These are phyloP conservation scores for Uronychia setigera DNA, from an alignment of 73 alveolate species.

Conservation along the genomic window DNA sequence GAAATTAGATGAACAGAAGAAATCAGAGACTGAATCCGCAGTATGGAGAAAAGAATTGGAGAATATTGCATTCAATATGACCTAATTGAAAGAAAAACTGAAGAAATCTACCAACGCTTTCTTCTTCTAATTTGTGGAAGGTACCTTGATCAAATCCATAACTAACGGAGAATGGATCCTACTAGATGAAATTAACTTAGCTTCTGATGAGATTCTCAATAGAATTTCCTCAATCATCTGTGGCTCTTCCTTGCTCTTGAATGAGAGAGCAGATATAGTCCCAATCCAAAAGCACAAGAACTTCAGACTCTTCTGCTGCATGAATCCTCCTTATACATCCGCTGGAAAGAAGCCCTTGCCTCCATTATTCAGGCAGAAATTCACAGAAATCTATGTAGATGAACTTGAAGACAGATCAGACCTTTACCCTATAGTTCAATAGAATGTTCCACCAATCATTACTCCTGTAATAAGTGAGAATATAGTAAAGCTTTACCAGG, in stretches of 20 bases:
- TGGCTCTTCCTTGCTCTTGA: constrained; percentile 83
- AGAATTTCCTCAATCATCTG: constrained; percentile 87
- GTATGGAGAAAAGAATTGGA: too few relatives aligned
- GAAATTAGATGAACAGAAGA: constrained; percentile 64
- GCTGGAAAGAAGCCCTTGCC: constrained; percentile 95
- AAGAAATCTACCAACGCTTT: constrained; percentile 55
- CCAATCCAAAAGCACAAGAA: constrained; percentile 86
- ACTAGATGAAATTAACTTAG: constrained; percentile 97
- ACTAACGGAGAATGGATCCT: constrained; percentile 97
- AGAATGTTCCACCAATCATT: background rate
- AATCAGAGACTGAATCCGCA: constrained; percentile 57
- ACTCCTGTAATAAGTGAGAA: background rate
- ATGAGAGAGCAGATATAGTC: constrained; percentile 92
- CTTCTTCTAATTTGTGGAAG: constrained; percentile 92
- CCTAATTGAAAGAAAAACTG: constrained; percentile 47
- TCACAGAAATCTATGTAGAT: constrained; percentile 94
- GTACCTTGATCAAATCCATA: constrained; percentile 91
- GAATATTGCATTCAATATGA: background rate
- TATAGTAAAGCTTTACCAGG: background rate
- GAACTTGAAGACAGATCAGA: constrained; percentile 89
- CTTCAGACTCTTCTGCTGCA: constrained; percentile 98
- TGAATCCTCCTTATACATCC: constrained; percentile 97
- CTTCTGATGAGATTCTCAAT: constrained; percentile 89
- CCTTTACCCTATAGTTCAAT: constrained; percentile 66
- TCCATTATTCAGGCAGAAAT: constrained; percentile 82